Conservation (phyloP, 2,329 filamentous ascomycete genomes). For the Alternaria consortialis region DNA sequence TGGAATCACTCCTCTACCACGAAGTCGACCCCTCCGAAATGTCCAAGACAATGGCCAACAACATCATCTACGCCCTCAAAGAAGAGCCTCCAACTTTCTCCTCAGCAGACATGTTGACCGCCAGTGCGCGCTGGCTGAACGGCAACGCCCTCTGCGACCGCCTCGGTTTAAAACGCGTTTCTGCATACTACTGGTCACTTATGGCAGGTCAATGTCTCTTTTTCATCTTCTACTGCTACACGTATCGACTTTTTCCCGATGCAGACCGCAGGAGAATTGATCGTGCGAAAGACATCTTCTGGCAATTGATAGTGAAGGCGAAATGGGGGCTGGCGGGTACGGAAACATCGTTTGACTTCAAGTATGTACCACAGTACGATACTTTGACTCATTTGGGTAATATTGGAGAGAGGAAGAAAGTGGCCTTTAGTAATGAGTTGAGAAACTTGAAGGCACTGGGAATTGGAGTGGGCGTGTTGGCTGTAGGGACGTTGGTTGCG, state of each 20-base stretch:
- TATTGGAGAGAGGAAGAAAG: conserved; percentile 51
- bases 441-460: conserved; percentile 59
- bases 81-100: conserved; percentile 71
- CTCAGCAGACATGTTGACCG: conserved; percentile 72
- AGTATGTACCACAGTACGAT: conserved; percentile 69
- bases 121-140: conserved; percentile 74
- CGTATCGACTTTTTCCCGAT: conserved; percentile 59
- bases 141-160: conserved; percentile 68
- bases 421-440: conserved; percentile 54
- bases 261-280: conserved; percentile 64
- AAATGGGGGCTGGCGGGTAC: conserved; percentile 69
- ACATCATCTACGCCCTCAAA: conserved; percentile 75
- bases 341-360: conserved; percentile 73
- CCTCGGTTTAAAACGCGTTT: conserved; percentile 67
- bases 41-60: conserved; percentile 73
- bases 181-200: conserved; percentile 66
- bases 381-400: conserved; percentile 61
- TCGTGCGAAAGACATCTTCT: conserved; percentile 63
- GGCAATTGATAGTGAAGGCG: conserved; percentile 68
- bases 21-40: conserved; percentile 73
- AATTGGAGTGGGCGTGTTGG: conserved; percentile 47
- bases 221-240: conserved; percentile 66
- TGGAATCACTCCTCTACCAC: conserved; percentile 72
- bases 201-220: conserved; percentile 73
- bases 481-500: conserved; percentile 33